Percentiles rank a stretch among this genome's conserved stretches.
These are phyloP conservation scores for Nemophila menziesii DNA, from an alignment of 257 asterid species.

Conservation along the genomic window DNA sequence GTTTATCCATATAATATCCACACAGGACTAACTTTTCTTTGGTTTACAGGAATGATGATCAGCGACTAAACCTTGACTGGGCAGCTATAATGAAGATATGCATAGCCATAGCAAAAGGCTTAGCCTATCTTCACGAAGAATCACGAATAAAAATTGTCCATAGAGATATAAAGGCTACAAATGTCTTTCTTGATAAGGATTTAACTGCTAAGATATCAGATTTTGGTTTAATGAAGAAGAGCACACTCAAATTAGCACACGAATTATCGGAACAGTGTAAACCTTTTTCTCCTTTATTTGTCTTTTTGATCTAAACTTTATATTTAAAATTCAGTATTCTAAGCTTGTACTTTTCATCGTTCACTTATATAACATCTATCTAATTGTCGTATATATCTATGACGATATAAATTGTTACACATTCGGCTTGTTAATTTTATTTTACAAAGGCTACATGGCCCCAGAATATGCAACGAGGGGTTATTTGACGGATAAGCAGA, in stretches of 20 bases:
- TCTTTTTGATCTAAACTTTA: too few species aligned
- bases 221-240: constrained; percentile 39
- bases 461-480: constrained; percentile 47
- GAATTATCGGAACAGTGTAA: constrained; percentile 38
- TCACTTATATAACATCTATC: too few species aligned
- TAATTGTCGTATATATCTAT: too few species aligned
- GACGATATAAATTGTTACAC: too few species aligned
- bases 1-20: too few species aligned
- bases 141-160: constrained; percentile 35
- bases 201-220: constrained; percentile 36
- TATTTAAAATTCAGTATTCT: too few species aligned
- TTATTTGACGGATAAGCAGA: constrained; percentile 38
- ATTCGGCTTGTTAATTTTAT: too few species aligned
- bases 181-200: constrained; percentile 34
- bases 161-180: constrained; percentile 32
- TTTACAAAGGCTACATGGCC: constrained; percentile 31
- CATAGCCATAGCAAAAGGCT: constrained; percentile 30
- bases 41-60: too few species aligned
- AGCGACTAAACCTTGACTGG: constrained; percentile 29
- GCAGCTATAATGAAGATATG: constrained; percentile 26
- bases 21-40: too few species aligned
- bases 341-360: too few species aligned
- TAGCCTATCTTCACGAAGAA: constrained; percentile 37
- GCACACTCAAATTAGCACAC: constrained; percentile 38
- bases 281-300: too few species aligned